Conservation (phyloP, 805 yeast species). For the Kurtzmaniella fragi region DNA sequence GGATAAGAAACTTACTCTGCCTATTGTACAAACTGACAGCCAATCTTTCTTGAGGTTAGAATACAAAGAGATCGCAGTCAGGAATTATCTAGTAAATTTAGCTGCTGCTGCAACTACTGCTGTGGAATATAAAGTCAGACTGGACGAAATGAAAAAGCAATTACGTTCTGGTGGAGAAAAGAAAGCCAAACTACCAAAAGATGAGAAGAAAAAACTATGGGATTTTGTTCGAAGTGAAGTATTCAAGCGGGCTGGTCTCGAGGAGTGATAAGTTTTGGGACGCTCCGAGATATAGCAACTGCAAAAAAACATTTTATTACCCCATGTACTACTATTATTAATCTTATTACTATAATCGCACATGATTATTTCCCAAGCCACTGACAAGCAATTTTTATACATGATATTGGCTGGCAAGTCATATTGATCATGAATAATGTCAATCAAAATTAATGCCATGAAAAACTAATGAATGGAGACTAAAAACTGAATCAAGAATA, state of each 20-base stretch:
- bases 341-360: not conserved
- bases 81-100: slow-evolving; percentile 47
- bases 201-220: slow-evolving; percentile 43
- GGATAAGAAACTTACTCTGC: slow-evolving; percentile 10
- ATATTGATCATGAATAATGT: too few relatives aligned
- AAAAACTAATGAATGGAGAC: too few relatives aligned
- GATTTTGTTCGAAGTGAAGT: slow-evolving; percentile 47
- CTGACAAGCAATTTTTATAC: too few relatives aligned
- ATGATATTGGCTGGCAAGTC: too few relatives aligned
- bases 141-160: slow-evolving; percentile 27
- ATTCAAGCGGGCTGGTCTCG: slow-evolving; percentile 43
- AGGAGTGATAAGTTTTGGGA: slow-evolving; percentile 12
- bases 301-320: too few relatives aligned
- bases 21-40: slow-evolving; percentile 24
- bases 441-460: too few relatives aligned
- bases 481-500: too few relatives aligned
- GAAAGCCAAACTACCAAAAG: slow-evolving; percentile 30
- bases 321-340: not conserved
- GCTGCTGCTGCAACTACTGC: slow-evolving; percentile 54
- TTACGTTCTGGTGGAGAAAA: slow-evolving; percentile 17
- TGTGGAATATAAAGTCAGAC: slow-evolving; percentile 40
- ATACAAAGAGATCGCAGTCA: slow-evolving; percentile 41
- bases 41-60: slow-evolving; percentile 29
- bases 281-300: too few relatives aligned
- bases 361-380: not conserved